Percentiles rank a stretch among this genome's conserved stretches.
phyloP scores from a whole-genome alignment of 352 stramenopile species.

The Saprolegnia diclina region DNA sequence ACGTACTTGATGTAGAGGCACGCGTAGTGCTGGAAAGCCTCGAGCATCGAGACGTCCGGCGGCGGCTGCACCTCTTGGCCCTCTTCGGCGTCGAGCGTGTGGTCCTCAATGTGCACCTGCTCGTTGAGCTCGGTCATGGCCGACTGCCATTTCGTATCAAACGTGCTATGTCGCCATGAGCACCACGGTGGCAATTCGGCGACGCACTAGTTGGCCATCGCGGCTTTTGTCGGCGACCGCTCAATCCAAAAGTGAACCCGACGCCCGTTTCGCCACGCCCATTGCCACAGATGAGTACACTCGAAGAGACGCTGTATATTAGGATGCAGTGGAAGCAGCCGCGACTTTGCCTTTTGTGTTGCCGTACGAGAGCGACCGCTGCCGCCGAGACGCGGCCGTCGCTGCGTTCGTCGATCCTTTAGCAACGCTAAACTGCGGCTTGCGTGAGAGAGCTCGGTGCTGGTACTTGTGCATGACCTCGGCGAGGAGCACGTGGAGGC shows the following conservation, averaged over 20 bases:
- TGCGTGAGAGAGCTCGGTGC: constrained; percentile 8
- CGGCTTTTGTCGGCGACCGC: neutral
- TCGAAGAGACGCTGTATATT: neutral
- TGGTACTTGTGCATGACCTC: constrained; percentile 23
- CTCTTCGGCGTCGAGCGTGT: constrained; percentile 52
- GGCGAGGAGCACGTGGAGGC: constrained; percentile 19
- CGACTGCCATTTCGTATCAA: constrained; percentile 85
- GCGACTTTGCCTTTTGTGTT: constrained; percentile 18
- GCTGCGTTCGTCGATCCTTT: neutral
- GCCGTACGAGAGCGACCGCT: constrained; percentile 10
- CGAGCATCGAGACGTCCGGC: constrained; percentile 70
- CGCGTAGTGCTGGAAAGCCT: constrained; percentile 93
- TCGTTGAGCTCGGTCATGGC: constrained; percentile 91
- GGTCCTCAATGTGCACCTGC: constrained; percentile 86
- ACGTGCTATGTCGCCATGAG: constrained; percentile 54
- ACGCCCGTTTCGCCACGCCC: neutral
- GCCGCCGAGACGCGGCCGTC: neutral
- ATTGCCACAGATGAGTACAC: neutral
- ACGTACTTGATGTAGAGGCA: constrained; percentile 94
- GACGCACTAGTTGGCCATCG: constrained; percentile 28
- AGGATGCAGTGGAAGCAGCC: neutral
- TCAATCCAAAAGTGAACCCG: neutral
- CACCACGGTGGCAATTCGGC: neutral
- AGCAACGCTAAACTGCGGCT: constrained; percentile 15
- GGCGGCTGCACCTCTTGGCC: constrained; percentile 40